Evolutionary conservation across 768 basidiomycete genomes (phyloP).

Genomic region (Cytidiella melzeri): DNA sequence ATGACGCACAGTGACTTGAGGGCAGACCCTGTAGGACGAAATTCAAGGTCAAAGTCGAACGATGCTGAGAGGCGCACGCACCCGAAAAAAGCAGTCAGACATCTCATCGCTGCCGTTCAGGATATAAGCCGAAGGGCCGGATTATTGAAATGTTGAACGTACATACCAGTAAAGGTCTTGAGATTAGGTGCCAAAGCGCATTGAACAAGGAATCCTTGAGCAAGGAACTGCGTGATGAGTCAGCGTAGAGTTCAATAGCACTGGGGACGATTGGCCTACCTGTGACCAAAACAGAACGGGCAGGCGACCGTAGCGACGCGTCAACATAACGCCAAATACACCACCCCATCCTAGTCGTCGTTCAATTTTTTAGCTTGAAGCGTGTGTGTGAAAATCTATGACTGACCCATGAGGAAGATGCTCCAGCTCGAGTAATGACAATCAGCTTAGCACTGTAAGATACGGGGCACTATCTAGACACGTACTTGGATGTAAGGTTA

Average conservation of each 20-base stretch:
- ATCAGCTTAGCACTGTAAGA: background rate
- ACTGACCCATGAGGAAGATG: constrained; percentile 39
- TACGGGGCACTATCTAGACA: background rate
- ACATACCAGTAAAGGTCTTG: constrained; percentile 43
- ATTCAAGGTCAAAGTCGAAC: too few relatives aligned
- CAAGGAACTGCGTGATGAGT: constrained; percentile 30
- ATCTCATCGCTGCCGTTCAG: constrained; percentile 38
- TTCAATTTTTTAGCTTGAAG: background rate
- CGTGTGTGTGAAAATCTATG: background rate
- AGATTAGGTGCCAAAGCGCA: constrained; percentile 48
- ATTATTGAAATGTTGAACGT: background rate
- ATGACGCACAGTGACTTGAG: constrained; percentile 48
- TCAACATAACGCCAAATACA: constrained; percentile 49
- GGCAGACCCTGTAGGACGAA: constrained; percentile 44
- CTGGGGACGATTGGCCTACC: constrained; percentile 22
- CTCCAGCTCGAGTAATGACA: constrained; percentile 42
- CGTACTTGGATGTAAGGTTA: constrained; percentile 42
- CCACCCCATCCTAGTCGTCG: constrained; percentile 45
- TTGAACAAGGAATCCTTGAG: constrained; percentile 47
- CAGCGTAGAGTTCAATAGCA: background rate
- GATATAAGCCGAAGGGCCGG: background rate
- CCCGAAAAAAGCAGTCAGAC: constrained; percentile 47
- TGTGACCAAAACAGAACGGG: constrained; percentile 67
- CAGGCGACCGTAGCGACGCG: constrained; percentile 53
- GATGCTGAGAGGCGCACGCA: too few relatives aligned